Evolutionary conservation across 805 yeast genomes (phyloP).

Genomic region (Candida ovalis): DNA sequence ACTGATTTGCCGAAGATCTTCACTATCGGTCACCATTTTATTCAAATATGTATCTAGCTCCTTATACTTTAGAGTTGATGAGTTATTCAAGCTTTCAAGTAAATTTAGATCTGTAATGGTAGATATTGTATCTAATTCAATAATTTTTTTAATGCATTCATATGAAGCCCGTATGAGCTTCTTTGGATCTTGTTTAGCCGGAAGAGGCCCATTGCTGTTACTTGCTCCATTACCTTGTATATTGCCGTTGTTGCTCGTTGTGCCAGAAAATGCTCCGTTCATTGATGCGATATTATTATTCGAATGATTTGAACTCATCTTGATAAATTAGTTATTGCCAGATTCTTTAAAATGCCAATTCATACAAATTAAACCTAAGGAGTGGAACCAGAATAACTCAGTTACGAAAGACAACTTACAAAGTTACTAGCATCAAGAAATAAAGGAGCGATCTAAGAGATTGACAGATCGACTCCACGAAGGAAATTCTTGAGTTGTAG

Average conservation of each 20-base stretch:
- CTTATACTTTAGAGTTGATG: constrained; percentile 49
- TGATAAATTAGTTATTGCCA: too few relatives aligned
- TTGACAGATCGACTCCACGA: too few relatives aligned
- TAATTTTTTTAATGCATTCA: constrained; percentile 31
- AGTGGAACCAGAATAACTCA: too few relatives aligned
- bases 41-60: constrained; percentile 40
- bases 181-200: constrained; percentile 22
- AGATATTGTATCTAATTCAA: constrained; percentile 32
- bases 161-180: constrained; percentile 24
- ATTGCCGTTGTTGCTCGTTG: background rate
- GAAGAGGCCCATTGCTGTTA: background rate
- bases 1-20: constrained; percentile 6
- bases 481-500: too few relatives aligned
- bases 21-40: constrained; percentile 17
- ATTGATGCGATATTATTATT: background rate
- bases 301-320: background rate
- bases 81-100: constrained; percentile 54
- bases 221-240: background rate
- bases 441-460: too few relatives aligned
- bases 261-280: background rate
- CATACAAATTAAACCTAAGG: too few relatives aligned
- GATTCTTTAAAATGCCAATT: too few relatives aligned
- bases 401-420: too few relatives aligned
- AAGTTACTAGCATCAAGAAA: too few relatives aligned
- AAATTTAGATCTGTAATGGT: constrained; percentile 41